A percentile compares a stretch with the other conserved stretches of the same genome.
Conservation (phyloP, 371 early-diverging fungal genomes). For the Lichtheimia ramosa region DNA sequence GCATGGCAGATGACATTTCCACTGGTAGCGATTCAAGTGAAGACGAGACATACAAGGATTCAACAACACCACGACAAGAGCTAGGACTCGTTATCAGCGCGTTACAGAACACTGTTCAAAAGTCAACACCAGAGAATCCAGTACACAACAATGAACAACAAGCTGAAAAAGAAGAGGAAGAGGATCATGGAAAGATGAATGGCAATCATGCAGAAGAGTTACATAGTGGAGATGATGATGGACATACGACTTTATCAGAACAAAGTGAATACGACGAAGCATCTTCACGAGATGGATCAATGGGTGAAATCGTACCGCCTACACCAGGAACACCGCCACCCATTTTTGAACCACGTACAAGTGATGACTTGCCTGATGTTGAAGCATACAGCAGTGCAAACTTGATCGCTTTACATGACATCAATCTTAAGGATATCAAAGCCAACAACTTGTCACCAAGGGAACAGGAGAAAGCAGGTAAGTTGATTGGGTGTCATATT, state of each 20-base stretch:
- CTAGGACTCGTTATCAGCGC: conserved; percentile 21
- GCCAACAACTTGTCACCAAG: conserved; percentile 48
- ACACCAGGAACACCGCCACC: conserved; percentile 27
- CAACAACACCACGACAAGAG: conserved; percentile 12
- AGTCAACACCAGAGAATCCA: background rate
- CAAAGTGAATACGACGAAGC: conserved; percentile 1
- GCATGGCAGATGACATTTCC: conserved; percentile 14
- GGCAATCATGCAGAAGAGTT: conserved; percentile 8
- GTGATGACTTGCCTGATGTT: conserved; percentile 39
- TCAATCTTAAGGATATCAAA: conserved; percentile 41
- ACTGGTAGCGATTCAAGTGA: conserved; percentile 19
- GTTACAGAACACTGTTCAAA: conserved; percentile 14
- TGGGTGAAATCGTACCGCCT: conserved; percentile 20
- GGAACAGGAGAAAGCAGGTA: conserved; percentile 57
- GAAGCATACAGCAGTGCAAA: conserved; percentile 41
- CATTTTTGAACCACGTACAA: conserved; percentile 5
- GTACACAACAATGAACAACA: background rate
- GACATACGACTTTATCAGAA: background rate
- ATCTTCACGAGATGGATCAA: background rate
- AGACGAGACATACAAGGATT: conserved; percentile 1
- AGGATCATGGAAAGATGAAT: too few species aligned
- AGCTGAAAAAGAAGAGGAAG: too few species aligned
- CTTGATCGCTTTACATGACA: conserved; percentile 32
- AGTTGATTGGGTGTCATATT: background rate
- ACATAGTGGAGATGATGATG: conserved; percentile 18